These are phyloP conservation scores for Auriscalpium microsporum DNA, from an alignment of 768 basidiomycete species.

Conservation along the genomic window DNA sequence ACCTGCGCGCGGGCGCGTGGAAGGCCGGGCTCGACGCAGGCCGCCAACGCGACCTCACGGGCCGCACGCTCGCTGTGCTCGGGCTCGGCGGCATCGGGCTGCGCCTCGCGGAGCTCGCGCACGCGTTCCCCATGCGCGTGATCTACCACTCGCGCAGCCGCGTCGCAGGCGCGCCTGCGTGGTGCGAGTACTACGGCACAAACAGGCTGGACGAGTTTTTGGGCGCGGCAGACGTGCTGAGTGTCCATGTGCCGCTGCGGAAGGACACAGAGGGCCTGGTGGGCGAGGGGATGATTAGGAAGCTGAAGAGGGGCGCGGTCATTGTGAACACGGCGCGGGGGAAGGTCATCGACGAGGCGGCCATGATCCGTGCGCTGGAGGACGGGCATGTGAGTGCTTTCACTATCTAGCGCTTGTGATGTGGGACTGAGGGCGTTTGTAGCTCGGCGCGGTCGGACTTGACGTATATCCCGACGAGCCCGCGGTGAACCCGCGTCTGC, in stretches of 20 bases:
- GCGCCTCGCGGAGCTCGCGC: conserved; percentile 60
- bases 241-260: conserved; percentile 76
- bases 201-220: conserved; percentile 58
- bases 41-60: conserved; percentile 54
- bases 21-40: conserved; percentile 43
- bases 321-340: conserved; percentile 89
- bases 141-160: conserved; percentile 69
- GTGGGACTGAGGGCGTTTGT: conserved; percentile 2
- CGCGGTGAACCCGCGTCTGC: conserved; percentile 63
- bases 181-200: conserved; percentile 65
- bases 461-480: conserved; percentile 88
- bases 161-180: conserved; percentile 50
- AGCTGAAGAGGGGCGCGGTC: conserved; percentile 68
- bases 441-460: conserved; percentile 75
- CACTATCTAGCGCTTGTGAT: neutral
- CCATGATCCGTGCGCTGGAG: conserved; percentile 76
- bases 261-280: conserved; percentile 67
- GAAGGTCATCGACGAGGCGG: conserved; percentile 82
- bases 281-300: conserved; percentile 65
- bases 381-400: conserved; percentile 68
- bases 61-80: conserved; percentile 62
- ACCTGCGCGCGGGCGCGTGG: conserved; percentile 50
- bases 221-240: conserved; percentile 69
- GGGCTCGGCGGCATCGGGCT: conserved; percentile 74
- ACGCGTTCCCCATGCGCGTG: conserved; percentile 83